phyloP scores from a whole-genome alignment of 345 rosid genomes.

The Abelmoschus esculentus region DNA sequence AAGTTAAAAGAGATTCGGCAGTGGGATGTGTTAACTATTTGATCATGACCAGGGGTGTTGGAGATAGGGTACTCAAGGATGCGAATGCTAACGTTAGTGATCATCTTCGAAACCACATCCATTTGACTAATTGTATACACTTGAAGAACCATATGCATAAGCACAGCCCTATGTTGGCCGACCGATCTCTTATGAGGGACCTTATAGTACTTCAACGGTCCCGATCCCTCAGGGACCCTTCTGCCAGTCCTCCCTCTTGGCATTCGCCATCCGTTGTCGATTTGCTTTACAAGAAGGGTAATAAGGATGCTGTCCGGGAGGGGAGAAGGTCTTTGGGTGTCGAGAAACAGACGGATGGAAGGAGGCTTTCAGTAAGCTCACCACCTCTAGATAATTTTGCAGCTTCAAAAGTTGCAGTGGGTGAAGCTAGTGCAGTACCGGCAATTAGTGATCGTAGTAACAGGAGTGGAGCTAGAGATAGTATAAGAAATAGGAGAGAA shows the following conservation, averaged over 20 bases:
- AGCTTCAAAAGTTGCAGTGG: constrained; percentile 55
- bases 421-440: constrained; percentile 25
- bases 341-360: constrained; percentile 45
- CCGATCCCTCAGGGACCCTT: constrained; percentile 83
- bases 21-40: constrained; percentile 24
- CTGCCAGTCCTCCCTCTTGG: constrained; percentile 81
- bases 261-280: constrained; percentile 70
- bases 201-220: constrained; percentile 85
- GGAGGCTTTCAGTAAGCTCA: constrained; percentile 56
- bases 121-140: constrained; percentile 92
- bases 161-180: constrained; percentile 71
- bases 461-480: constrained; percentile 41
- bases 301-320: constrained; percentile 37
- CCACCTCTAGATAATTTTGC: constrained; percentile 44
- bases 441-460: constrained; percentile 42
- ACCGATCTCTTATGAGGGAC: constrained; percentile 87
- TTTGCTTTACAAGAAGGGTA: constrained; percentile 52
- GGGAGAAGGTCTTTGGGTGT: constrained; percentile 59
- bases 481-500: constrained; percentile 63
- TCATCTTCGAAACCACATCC: constrained; percentile 93
- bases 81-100: constrained; percentile 79
- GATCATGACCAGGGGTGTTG: constrained; percentile 77
- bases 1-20: constrained; percentile 15
- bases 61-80: constrained; percentile 75
- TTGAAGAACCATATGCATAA: constrained; percentile 98